These are phyloP conservation scores for Thielaviopsis cerberus DNA, from an alignment of 2,329 filamentous ascomycete species.

Conservation along the genomic window DNA sequence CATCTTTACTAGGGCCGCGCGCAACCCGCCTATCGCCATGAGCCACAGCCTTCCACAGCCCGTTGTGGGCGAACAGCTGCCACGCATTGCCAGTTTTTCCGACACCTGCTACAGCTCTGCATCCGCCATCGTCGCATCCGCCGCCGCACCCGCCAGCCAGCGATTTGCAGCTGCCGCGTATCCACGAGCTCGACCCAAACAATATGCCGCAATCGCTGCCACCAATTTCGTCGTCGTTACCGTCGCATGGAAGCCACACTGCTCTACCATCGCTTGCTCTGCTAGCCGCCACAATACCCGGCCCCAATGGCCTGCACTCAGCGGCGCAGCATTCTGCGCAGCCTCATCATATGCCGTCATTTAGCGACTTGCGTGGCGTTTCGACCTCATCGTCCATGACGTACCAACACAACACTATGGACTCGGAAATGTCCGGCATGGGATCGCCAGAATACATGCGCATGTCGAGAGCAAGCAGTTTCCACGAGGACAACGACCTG, in stretches of 20 bases:
- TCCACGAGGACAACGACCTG: constrained; percentile 10
- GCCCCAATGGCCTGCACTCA: background rate
- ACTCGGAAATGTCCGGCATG: constrained; percentile 10
- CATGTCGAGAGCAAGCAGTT: constrained; percentile 9
- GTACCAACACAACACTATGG: constrained; percentile 8
- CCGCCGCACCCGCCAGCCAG: background rate
- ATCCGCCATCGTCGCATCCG: background rate
- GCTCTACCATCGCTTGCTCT: constrained; percentile 5
- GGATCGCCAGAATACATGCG: constrained; percentile 8
- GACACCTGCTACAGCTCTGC: background rate
- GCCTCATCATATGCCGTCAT: constrained; percentile 4
- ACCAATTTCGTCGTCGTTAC: background rate
- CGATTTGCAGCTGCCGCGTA: constrained; percentile 5
- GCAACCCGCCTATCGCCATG: background rate
- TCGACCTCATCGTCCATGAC: constrained; percentile 8
- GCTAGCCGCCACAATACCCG: constrained; percentile 3
- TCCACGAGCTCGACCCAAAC: constrained; percentile 6
- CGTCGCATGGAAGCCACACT: background rate
- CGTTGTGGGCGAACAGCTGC: background rate
- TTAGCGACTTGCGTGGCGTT: constrained; percentile 5
- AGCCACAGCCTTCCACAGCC: background rate
- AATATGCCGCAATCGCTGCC: background rate
- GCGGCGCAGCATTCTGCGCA: background rate
- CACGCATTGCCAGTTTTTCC: background rate
- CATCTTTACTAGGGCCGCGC: background rate